A percentile compares a stretch with the other conserved stretches of the same genome.
Evolutionary conservation across 2,329 filamentous ascomycete species (phyloP).

Genomic region (Ceratocystis cacaofunesta): DNA sequence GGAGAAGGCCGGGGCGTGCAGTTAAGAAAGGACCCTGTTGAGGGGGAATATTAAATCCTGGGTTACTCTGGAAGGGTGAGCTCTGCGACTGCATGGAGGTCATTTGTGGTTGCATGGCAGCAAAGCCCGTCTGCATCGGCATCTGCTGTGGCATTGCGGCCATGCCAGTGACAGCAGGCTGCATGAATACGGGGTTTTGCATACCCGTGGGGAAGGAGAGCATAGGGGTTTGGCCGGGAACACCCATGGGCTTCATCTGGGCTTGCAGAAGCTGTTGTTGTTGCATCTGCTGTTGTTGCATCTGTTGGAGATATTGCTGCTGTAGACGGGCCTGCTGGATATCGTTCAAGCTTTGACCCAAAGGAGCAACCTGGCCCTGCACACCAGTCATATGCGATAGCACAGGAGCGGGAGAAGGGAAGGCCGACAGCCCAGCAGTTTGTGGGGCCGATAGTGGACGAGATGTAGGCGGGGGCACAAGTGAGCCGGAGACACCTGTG

Average conservation of each 20-base stretch:
- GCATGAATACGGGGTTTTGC: slow-evolving; percentile 27
- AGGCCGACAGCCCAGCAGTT: slow-evolving; percentile 58
- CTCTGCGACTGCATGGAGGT: slow-evolving; percentile 43
- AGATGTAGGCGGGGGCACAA: slow-evolving; percentile 57
- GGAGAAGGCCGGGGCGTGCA: slow-evolving; percentile 29
- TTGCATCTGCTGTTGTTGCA: slow-evolving; percentile 29
- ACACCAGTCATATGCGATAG: slow-evolving; percentile 74
- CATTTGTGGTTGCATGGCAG: slow-evolving; percentile 43
- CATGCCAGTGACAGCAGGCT: slow-evolving; percentile 36
- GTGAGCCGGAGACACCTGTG: slow-evolving; percentile 30
- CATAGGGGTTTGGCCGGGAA: slow-evolving; percentile 22
- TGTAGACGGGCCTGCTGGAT: slow-evolving; percentile 52
- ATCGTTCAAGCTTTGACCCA: slow-evolving; percentile 64
- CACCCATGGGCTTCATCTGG: slow-evolving; percentile 25
- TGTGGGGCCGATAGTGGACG: slow-evolving; percentile 79
- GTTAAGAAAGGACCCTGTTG: slow-evolving; percentile 15
- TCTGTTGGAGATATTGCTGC: slow-evolving; percentile 40
- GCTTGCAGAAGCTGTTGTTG: slow-evolving; percentile 28
- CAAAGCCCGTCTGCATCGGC: slow-evolving; percentile 29
- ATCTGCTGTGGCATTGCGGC: slow-evolving; percentile 25
- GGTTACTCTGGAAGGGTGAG: slow-evolving; percentile 15
- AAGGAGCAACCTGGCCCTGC: slow-evolving; percentile 49
- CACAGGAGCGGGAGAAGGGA: slow-evolving; percentile 53
- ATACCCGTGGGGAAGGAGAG: slow-evolving; percentile 26
- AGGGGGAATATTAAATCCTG: slow-evolving; percentile 20